These are phyloP conservation scores for Penicillium bovifimosum DNA, from an alignment of 495 filamentous ascomycete genomes.

Conservation along the genomic window DNA sequence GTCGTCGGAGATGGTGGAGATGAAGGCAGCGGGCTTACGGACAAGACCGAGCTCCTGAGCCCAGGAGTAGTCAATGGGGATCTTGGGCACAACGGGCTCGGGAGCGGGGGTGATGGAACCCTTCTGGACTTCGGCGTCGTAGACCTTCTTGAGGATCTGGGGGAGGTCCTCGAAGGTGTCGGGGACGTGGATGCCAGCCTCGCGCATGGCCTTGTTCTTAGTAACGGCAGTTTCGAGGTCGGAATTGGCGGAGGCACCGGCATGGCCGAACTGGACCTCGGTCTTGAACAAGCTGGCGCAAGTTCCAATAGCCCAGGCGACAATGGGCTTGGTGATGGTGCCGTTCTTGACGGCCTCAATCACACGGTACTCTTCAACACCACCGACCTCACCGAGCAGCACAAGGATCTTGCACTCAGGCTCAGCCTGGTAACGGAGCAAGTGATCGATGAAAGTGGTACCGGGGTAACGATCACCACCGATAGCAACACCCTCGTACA, in stretches of 20 bases:
- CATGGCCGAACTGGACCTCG: conserved; percentile 98
- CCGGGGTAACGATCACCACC: conserved; percentile 98
- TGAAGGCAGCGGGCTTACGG: conserved; percentile 99
- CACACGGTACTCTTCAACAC: conserved; percentile 99
- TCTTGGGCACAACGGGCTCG: conserved; percentile 95
- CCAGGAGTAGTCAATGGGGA: conserved; percentile 99
- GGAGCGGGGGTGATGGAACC: conserved; percentile 78
- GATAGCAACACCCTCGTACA: conserved; percentile 98
- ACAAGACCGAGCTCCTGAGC: conserved; percentile 98
- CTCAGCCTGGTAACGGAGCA: conserved; percentile 90
- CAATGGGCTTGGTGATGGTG: conserved; percentile 92
- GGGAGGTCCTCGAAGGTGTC: conserved; percentile 97
- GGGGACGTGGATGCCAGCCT: conserved; percentile 90
- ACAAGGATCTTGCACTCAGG: conserved; percentile 96
- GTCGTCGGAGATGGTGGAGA: conserved; percentile 99
- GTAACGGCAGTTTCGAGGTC: conserved; percentile 91
- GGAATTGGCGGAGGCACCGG: conserved; percentile 97
- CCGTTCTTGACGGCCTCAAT: conserved; percentile 96
- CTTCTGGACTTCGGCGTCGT: conserved; percentile 74
- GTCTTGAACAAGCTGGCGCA: conserved; percentile 99
- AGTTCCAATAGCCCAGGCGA: conserved; percentile 98
- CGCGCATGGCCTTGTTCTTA: conserved; percentile 96
- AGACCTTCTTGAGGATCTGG: conserved; percentile 64
- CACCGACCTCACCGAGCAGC: conserved; percentile 95
- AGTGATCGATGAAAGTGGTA: conserved; percentile 98